Conservation (phyloP, 352 stramenopile species). For the Globisporangium spinosum region DNA sequence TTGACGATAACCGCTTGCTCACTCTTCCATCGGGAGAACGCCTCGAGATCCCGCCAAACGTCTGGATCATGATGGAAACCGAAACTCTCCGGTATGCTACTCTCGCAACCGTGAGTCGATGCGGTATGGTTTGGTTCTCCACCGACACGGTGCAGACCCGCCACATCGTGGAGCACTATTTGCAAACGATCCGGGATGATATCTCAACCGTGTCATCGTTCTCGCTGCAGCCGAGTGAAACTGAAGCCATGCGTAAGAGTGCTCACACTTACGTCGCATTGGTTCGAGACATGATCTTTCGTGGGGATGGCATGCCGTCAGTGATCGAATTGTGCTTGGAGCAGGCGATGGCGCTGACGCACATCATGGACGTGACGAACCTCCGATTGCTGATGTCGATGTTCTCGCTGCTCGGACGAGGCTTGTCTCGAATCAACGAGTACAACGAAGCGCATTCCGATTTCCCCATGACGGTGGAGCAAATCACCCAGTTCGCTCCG, state of each 20-base stretch:
- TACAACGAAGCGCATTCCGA: conserved; percentile 99
- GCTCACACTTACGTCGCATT: conserved; percentile 60
- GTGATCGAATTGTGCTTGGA: conserved; percentile 93
- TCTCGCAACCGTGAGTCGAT: conserved; percentile 99
- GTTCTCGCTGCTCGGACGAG: conserved; percentile 93
- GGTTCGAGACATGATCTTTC: conserved; percentile 55
- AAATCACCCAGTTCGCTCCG: conserved; percentile 94
- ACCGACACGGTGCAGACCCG: conserved; percentile 92
- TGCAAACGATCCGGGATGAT: conserved; percentile 69
- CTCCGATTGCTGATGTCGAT: conserved; percentile 95
- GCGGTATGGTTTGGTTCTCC: conserved; percentile 99
- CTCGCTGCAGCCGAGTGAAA: conserved; percentile 60
- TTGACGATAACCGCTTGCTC: conserved; percentile 99
- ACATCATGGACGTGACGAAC: conserved; percentile 96
- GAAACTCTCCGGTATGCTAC: conserved; percentile 98
- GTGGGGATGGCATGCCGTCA: conserved; percentile 47
- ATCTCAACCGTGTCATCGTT: conserved; percentile 61
- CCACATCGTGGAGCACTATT: conserved; percentile 90
- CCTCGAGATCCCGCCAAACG: conserved; percentile 96
- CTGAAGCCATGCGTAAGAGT: conserved; percentile 61
- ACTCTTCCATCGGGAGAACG: conserved; percentile 98
- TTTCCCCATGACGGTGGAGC: conserved; percentile 96
- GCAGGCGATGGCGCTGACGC: conserved; percentile 85
- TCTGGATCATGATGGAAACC: conserved; percentile 99
- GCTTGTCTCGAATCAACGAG: conserved; percentile 93